Evolutionary conservation across 371 early-diverging fungal species (phyloP), one percentile per base, ranked within the genome.

Genomic region (Haplosporangium sp.): DNA sequence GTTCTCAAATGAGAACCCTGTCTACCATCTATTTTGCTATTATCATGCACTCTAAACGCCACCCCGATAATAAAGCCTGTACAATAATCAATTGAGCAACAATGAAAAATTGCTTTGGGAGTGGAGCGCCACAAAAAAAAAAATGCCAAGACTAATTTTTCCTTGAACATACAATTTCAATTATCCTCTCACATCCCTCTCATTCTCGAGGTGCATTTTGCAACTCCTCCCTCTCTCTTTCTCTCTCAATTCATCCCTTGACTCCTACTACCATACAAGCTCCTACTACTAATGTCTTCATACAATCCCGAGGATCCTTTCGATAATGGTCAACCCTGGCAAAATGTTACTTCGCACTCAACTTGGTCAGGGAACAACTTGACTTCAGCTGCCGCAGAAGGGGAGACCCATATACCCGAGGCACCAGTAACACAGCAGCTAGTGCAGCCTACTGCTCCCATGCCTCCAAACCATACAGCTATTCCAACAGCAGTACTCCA

Each of bases 1-100:
- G 90, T 93, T 19, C 88, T 96, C 59, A 78, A 78, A 64, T 78
- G 44, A 61, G 17, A 39, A 55, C 55, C 27, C 27, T 10, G 34
- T 7, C 27, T 55, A 55, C 20, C 13, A 48, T 17, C 48, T 4
- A 1, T 3, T 5, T 13, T 5, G 4, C 17, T n/a, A 6, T 44
- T 44, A 11, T 13, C 11, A 44, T 8, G 44, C 44, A 44, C 44
- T 9, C 44, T 11, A 9, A 44, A 13, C 8, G 13, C 44, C 44
- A 44, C 13, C 13, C 44, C 44, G 13, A 48, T 48, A 48, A 48
- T 48, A 48, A 48, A 48, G 27, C 48, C 5, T 48, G 17, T 48
- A 48, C 48, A 3, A 48, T 48, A 48, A 27, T 27, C 27, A 27
- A 27, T 27, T 27, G 27, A 27, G 27, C 27, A 27, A 27, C 27